Conservation (phyloP, 2,329 filamentous ascomycete species). For the Pestalotiopsis sp. region DNA sequence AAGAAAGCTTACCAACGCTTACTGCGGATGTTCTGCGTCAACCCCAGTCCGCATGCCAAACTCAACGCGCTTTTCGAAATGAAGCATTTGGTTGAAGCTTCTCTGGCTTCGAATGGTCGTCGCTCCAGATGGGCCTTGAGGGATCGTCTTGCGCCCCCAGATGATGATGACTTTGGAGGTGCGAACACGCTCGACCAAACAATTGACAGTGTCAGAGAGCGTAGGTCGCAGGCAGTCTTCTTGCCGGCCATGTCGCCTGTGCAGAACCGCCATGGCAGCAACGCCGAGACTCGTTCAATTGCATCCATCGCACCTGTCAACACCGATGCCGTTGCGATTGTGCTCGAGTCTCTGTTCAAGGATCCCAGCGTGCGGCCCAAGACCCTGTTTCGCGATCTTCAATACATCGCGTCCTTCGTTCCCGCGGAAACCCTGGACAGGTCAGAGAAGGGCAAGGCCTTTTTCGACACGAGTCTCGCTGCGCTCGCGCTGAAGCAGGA, state of each 20-base stretch:
- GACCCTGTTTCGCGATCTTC: constrained; percentile 79
- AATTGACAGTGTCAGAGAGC: constrained; percentile 70
- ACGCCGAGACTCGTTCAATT: constrained; percentile 49
- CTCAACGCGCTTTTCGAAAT: constrained; percentile 82
- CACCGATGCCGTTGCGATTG: constrained; percentile 65
- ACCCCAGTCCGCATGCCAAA: constrained; percentile 86
- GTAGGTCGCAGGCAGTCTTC: constrained; percentile 60
- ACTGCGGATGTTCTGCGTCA: constrained; percentile 83
- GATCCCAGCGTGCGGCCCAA: constrained; percentile 72
- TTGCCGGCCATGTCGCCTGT: constrained; percentile 36
- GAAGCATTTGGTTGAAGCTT: constrained; percentile 78
- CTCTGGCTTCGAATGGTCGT: constrained; percentile 60
- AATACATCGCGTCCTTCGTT: constrained; percentile 71
- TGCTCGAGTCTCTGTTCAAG: constrained; percentile 68
- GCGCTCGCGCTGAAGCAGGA: constrained; percentile 88
- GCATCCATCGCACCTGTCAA: constrained; percentile 53
- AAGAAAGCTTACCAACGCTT: constrained; percentile 77
- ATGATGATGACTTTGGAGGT: constrained; percentile 33
- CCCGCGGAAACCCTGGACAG: constrained; percentile 61
- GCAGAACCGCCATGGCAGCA: constrained; percentile 39
- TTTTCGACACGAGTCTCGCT: constrained; percentile 87
- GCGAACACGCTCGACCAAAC: constrained; percentile 58
- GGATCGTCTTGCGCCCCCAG: constrained; percentile 37
- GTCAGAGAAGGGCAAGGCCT: constrained; percentile 72
- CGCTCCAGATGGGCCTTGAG: constrained; percentile 36